phyloP scores from a whole-genome alignment of 1,284 basidiomycete genomes.

The Neonothopanus nambi region DNA sequence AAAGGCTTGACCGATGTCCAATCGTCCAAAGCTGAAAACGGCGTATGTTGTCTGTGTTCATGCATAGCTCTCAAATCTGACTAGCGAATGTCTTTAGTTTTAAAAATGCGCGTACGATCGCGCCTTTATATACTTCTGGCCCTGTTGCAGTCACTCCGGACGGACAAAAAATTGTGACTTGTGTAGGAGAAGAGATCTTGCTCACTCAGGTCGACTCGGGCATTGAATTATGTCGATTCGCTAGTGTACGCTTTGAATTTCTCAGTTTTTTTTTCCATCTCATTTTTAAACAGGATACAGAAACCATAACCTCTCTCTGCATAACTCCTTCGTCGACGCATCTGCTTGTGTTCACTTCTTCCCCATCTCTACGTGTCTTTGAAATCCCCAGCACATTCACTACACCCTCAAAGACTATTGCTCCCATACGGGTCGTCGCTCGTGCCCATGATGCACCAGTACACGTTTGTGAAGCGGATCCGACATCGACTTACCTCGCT shows the following conservation, averaged over 20 bases:
- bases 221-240: constrained; percentile 75
- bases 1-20: neutral
- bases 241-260: constrained; percentile 61
- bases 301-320: constrained; percentile 64
- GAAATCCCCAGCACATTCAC: constrained; percentile 45
- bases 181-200: constrained; percentile 84
- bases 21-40: constrained; percentile 53
- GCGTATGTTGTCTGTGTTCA: constrained; percentile 44
- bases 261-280: constrained; percentile 12
- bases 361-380: constrained; percentile 69
- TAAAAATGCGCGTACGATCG: constrained; percentile 68
- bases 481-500: constrained; percentile 87
- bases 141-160: constrained; percentile 82
- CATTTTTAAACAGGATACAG: constrained; percentile 53
- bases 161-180: constrained; percentile 81
- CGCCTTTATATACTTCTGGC: constrained; percentile 86
- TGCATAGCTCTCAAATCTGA: constrained; percentile 1
- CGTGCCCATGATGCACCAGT: constrained; percentile 92
- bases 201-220: constrained; percentile 82
- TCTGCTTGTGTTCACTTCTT: constrained; percentile 68
- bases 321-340: constrained; percentile 63
- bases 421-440: constrained; percentile 72
- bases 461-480: constrained; percentile 83
- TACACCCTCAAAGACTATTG: constrained; percentile 48
- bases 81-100: constrained; percentile 47